phyloP scores from a whole-genome alignment of 1,139 yeast species.

The Debaryomyces nepalensis region DNA sequence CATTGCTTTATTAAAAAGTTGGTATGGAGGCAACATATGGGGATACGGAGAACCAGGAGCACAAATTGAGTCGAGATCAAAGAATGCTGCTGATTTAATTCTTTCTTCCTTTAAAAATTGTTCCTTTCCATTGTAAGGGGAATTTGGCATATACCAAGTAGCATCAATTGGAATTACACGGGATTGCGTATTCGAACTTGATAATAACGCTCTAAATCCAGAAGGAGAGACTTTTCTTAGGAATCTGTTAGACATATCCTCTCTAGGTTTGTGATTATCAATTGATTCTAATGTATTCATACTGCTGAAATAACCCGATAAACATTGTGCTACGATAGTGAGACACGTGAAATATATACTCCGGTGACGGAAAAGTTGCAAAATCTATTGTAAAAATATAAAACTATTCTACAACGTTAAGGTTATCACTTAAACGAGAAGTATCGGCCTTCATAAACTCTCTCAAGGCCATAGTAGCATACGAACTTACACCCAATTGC shows the following conservation, averaged over 20 bases:
- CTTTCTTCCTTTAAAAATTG: constrained; percentile 63
- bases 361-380: constrained; percentile 2
- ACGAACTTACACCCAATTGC: constrained; percentile 84
- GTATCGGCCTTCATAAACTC: constrained; percentile 89
- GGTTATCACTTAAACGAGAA: constrained; percentile 49
- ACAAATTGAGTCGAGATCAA: constrained; percentile 76
- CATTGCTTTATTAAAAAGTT: constrained; percentile 58
- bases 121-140: constrained; percentile 58
- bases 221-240: constrained; percentile 24
- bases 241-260: constrained; percentile 14
- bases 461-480: constrained; percentile 97
- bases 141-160: constrained; percentile 90
- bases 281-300: neutral
- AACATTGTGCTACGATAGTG: too few relatives aligned
- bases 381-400: too few relatives aligned
- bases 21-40: constrained; percentile 80
- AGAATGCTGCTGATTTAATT: constrained; percentile 69
- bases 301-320: too few relatives aligned
- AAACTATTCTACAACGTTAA: constrained; percentile 19
- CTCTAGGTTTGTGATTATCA: neutral
- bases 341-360: neutral
- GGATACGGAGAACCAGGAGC: constrained; percentile 68
- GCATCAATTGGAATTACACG: constrained; percentile 78
- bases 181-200: constrained; percentile 21
- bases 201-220: constrained; percentile 26